Evolutionary conservation across 2,329 filamentous ascomycete genomes (phyloP).

Genomic region (Drechslera avenae): DNA sequence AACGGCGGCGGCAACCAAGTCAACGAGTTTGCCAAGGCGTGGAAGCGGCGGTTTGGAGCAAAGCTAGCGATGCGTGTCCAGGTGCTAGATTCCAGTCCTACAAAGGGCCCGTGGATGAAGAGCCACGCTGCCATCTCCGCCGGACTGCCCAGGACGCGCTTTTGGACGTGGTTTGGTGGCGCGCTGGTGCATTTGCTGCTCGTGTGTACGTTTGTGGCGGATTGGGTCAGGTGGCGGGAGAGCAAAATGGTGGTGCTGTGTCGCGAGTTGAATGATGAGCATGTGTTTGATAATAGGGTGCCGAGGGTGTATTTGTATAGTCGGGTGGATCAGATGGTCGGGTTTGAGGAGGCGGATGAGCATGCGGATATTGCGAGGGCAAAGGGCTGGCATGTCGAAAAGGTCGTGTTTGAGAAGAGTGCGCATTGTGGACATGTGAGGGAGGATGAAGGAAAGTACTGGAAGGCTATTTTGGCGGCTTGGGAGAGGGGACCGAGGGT

Average conservation of each 20-base stretch:
- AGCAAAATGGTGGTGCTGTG: conserved; percentile 36
- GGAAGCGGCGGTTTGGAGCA: conserved; percentile 25
- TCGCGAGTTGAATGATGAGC: conserved; percentile 37
- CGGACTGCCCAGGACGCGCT: conserved; percentile 30
- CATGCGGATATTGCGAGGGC: conserved; percentile 57
- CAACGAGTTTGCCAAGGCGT: conserved; percentile 41
- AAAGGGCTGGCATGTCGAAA: conserved; percentile 57
- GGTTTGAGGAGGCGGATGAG: conserved; percentile 60
- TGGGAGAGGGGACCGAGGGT: conserved; percentile 36
- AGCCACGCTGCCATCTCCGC: conserved; percentile 39
- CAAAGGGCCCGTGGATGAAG: conserved; percentile 39
- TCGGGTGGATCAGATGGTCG: conserved; percentile 62
- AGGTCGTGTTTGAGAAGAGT: conserved; percentile 62
- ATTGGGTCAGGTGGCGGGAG: conserved; percentile 23
- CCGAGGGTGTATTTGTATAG: conserved; percentile 64
- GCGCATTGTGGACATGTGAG: conserved; percentile 67
- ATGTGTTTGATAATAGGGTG: conserved; percentile 39
- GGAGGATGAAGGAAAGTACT: conserved; percentile 63
- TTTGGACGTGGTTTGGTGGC: conserved; percentile 36
- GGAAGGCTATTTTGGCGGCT: conserved; percentile 50
- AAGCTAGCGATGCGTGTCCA: conserved; percentile 37
- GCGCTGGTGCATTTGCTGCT: conserved; percentile 37
- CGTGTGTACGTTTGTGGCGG: conserved; percentile 24
- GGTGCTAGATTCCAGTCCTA: conserved; percentile 44
- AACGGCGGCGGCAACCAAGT: conserved; percentile 46